Conservation (phyloP, 1,284 basidiomycete species). For the Coniophora puteana region DNA sequence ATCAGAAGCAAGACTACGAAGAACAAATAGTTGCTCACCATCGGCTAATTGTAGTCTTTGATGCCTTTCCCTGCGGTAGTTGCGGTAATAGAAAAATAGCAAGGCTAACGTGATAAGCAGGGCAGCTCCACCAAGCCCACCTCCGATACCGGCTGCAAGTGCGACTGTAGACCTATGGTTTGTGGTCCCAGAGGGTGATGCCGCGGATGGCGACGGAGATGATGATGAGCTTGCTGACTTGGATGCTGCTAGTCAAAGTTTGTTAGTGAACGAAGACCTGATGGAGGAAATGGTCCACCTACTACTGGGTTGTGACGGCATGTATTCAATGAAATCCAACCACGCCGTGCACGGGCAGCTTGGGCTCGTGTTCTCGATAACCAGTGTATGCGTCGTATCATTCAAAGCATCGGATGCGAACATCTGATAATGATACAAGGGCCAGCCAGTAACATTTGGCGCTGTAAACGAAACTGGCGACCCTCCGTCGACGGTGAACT, state of each 20-base stretch:
- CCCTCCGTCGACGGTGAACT: not conserved
- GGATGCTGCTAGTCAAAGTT: not conserved
- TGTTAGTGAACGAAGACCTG: not conserved
- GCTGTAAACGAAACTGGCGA: constrained; percentile 1
- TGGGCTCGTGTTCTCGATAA: constrained; percentile 1
- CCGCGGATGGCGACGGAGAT: not conserved
- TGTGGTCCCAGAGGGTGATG: no score
- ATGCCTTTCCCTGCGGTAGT: not conserved
- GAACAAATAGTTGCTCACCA: no score
- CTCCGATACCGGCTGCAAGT: not conserved
- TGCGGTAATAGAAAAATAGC: not conserved
- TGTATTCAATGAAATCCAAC: constrained; percentile 8
- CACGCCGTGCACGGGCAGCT: constrained; percentile 1
- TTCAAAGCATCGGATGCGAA: constrained; percentile 1
- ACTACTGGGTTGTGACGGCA: not conserved
- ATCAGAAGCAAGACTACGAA: no score
- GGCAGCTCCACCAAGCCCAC: not conserved
- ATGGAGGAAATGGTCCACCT: not conserved
- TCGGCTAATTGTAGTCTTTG: no score
- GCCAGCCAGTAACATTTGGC: not conserved
- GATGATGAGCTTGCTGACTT: not conserved
- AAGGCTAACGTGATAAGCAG: not conserved
- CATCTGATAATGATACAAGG: constrained; percentile 5
- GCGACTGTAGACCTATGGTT: no score
- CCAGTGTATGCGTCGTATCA: not conserved